Conservation (phyloP, 2,329 filamentous ascomycete genomes). For the Cladosporium sp. region DNA sequence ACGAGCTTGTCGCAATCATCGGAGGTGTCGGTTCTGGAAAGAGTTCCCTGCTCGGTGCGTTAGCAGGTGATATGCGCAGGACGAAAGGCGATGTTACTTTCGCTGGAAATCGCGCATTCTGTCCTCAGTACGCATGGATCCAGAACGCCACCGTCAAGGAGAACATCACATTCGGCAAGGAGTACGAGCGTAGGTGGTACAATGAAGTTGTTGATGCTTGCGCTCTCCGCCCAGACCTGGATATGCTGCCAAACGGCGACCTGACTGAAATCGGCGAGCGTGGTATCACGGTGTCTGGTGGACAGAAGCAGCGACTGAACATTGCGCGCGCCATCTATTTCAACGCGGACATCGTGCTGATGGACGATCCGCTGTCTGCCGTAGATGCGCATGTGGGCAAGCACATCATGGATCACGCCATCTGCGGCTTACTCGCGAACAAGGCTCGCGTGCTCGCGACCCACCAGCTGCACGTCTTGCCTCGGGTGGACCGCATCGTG, state of each 20-base stretch:
- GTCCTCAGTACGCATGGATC: slow-evolving; percentile 97
- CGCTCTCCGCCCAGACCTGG: slow-evolving; percentile 77
- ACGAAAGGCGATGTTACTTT: slow-evolving; percentile 69
- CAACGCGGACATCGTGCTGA: slow-evolving; percentile 57
- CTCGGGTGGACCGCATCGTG: slow-evolving; percentile 84
- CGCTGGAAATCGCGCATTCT: slow-evolving; percentile 80
- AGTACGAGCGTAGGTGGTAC: slow-evolving; percentile 71
- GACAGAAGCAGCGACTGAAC: slow-evolving; percentile 92
- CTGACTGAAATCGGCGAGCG: slow-evolving; percentile 91
- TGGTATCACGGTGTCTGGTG: slow-evolving; percentile 91
- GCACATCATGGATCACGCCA: slow-evolving; percentile 88
- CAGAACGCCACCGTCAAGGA: slow-evolving; percentile 84
- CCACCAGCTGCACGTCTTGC: slow-evolving; percentile 90
- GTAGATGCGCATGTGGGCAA: slow-evolving; percentile 58
- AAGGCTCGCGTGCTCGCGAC: slow-evolving; percentile 92
- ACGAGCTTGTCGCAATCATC: slow-evolving; percentile 81
- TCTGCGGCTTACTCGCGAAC: slow-evolving; percentile 79
- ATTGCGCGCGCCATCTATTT: slow-evolving; percentile 77
- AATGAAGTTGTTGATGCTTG: slow-evolving; percentile 80
- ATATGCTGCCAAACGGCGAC: slow-evolving; percentile 89
- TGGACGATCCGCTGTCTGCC: slow-evolving; percentile 61
- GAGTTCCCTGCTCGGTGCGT: slow-evolving; percentile 78
- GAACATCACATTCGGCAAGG: slow-evolving; percentile 88
- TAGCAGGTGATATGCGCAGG: slow-evolving; percentile 92
- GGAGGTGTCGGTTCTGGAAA: slow-evolving; percentile 88